Evolutionary conservation across 768 basidiomycete species (phyloP), one percentile per base, ranked within the genome.

Genomic region (Agaricus subrufescens): DNA sequence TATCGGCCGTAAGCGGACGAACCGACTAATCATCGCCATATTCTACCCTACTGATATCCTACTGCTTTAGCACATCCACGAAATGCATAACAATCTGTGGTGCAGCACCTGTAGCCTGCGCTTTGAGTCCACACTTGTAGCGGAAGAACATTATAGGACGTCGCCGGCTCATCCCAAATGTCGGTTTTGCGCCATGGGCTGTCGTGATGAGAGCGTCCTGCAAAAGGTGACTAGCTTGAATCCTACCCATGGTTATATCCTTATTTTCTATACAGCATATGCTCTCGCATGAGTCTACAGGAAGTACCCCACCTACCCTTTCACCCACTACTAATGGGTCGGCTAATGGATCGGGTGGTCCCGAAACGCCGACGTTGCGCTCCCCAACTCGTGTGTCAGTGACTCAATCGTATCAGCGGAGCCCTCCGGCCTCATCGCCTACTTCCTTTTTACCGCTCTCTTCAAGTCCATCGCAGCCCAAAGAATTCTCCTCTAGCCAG

Each of bases 111-210:
- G 79, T 60, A 68, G 66, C 8, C 67, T 70, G 53, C 71, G 71
- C 34, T 81, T 81, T 55, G 69, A 73, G 40, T 67, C 67, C 12
- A 49, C 63, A 1, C 69, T 73, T 25, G 61, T 67, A 19, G 57
- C 77, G 26, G 67, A 73, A 45, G 67, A 66, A 30, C 80, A 82
- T 57, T 76, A 74, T 60, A 65, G 57, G 19, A 66, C 68, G 10
- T 79, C 80, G 15, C 65, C 68, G 25, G 64, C 60, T 15, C 81
- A 82, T 63, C 77, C 81, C 2, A 74, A 72, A 52, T 81, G 81
- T 54, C 57, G 63, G 26, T 61, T 66, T 30, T 82, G 80, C 50
- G 61, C 66, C n/a, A 50, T 71, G 45, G 75, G 77, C 30, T 80
- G 79, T 54, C 58, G 66, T 45, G 73, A 77, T 54, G 63, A 69